Conservation (phyloP, 306 rosid genomes). For the Quercus suber region DNA sequence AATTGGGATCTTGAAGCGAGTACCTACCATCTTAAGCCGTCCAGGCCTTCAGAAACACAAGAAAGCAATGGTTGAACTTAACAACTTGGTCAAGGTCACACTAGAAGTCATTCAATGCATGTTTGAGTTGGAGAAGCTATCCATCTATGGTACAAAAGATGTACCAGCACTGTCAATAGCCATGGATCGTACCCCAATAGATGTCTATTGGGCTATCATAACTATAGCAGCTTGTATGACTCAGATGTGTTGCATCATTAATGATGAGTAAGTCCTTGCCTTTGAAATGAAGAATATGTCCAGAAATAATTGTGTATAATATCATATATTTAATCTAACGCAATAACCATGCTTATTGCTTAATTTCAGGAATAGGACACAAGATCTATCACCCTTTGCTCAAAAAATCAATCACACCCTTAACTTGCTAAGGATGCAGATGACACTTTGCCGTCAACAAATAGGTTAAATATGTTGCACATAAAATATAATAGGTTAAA, state of each 20-base stretch:
- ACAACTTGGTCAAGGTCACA: slow-evolving; percentile 43
- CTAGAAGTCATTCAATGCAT: slow-evolving; percentile 46
- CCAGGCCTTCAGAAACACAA: slow-evolving; percentile 30
- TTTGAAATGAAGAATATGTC: too few relatives aligned
- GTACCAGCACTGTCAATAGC: slow-evolving; percentile 39
- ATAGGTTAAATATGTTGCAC: slow-evolving; percentile 22
- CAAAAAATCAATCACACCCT: slow-evolving; percentile 47
- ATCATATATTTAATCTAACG: too few relatives aligned
- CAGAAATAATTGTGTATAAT: not conserved
- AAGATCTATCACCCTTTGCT: slow-evolving; percentile 39
- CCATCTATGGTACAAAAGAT: slow-evolving; percentile 28
- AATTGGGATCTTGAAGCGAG: slow-evolving; percentile 45
- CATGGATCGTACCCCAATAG: slow-evolving; percentile 39
- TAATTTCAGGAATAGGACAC: slow-evolving; percentile 31
- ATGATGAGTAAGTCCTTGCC: slow-evolving; percentile 36
- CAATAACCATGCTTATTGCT: not conserved
- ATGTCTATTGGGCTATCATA: slow-evolving; percentile 67
- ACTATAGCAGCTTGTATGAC: slow-evolving; percentile 47
- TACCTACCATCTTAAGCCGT: slow-evolving; percentile 47
- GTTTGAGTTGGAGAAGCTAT: slow-evolving; percentile 41
- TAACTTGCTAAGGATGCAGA: slow-evolving; percentile 36
- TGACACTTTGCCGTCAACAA: slow-evolving; percentile 19
- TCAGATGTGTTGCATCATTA: slow-evolving; percentile 38
- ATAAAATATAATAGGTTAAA: not conserved
- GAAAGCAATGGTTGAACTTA: slow-evolving; percentile 41